Base-by-base conservation (phyloP, 1,284 basidiomycete genomes). In the Leccinum subrobustum region DNA sequence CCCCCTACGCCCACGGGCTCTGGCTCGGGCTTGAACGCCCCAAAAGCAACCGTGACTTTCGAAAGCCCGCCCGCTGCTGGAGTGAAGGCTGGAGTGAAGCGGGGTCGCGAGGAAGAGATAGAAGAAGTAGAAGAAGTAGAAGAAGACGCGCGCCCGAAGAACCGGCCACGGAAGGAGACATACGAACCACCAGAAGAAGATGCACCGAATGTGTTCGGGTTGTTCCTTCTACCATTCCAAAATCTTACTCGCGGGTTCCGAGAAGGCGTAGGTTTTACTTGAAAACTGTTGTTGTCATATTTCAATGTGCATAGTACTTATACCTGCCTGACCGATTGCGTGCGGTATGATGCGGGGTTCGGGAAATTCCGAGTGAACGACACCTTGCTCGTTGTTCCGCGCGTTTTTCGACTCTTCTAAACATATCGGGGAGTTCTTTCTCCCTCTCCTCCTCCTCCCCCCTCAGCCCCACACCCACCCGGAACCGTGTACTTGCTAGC, bases 181-280 rank as follows among this genome's bases (percentile, higher is more conserved):
- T 83, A 83, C 68, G 68, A 73, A 52, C 75, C 79, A 0, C 75
- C 79, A 3, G 67, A 76, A 60, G 75, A 74, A 56, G 80, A 83
- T 27, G 68, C 76, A 9, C 80, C 82, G 8, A 76, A 76, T 48
- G 65, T 78, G 48, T 67, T 84, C 59, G 81, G 81, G 48, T 87
- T 84, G 87, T 77, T 89, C 63, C 72, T 83, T 65, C 74, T 81
- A 48, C 87, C 87, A 3, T 77, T 89, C 72, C 80, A 81, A 70
- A 82, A 81, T 18, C 88, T 89, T 70, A 76, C 85, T 59, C 78
- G 80, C 64, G 87, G 87, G 12, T 88, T 89, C 75, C 81, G 81
- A 66, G 84, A 86, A 72, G 85, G 85, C 18, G 42, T 44, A 44
- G 42, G 42, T 44, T 44, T 44, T 44, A 18, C 9, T 3, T 42